Conservation (phyloP, 805 yeast species). For the Kurtzmaniella cleridarum region DNA sequence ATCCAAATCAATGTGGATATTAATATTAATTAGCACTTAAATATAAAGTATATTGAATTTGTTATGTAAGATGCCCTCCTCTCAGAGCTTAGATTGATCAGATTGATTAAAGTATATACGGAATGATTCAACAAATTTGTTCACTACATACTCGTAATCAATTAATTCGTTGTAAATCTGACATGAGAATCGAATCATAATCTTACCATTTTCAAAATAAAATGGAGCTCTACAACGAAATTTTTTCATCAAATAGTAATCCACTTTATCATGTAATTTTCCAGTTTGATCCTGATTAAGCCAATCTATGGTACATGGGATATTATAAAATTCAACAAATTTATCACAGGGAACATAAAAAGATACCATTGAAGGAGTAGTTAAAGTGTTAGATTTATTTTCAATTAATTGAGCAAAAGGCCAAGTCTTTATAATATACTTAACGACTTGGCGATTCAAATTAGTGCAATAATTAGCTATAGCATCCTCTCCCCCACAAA, state of each 20-base stretch:
- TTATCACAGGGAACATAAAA: slow-evolving; percentile 30
- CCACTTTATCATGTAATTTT: not conserved
- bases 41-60: not conserved
- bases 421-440: slow-evolving; percentile 33
- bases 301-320: not conserved
- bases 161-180: slow-evolving; percentile 53
- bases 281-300: not conserved
- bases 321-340: not conserved
- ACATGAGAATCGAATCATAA: slow-evolving; percentile 51
- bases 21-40: slow-evolving; percentile 5
- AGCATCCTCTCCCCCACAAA: slow-evolving; percentile 56
- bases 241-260: not conserved
- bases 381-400: slow-evolving; percentile 26
- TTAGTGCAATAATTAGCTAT: slow-evolving; percentile 43
- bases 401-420: slow-evolving; percentile 31
- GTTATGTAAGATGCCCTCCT: not conserved
- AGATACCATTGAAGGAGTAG: slow-evolving; percentile 38
- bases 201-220: slow-evolving; percentile 11
- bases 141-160: slow-evolving; percentile 48
- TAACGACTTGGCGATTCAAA: slow-evolving; percentile 42
- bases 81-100: not conserved
- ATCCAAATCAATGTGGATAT: slow-evolving; percentile 60
- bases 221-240: slow-evolving; percentile 1
- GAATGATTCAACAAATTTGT: slow-evolving; percentile 25
- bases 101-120: slow-evolving; percentile 1